Percentiles rank a stretch among this genome's conserved stretches.
Conservation (phyloP, 2,329 filamentous ascomycete genomes). For the Phyllosticta citrichinensis region DNA sequence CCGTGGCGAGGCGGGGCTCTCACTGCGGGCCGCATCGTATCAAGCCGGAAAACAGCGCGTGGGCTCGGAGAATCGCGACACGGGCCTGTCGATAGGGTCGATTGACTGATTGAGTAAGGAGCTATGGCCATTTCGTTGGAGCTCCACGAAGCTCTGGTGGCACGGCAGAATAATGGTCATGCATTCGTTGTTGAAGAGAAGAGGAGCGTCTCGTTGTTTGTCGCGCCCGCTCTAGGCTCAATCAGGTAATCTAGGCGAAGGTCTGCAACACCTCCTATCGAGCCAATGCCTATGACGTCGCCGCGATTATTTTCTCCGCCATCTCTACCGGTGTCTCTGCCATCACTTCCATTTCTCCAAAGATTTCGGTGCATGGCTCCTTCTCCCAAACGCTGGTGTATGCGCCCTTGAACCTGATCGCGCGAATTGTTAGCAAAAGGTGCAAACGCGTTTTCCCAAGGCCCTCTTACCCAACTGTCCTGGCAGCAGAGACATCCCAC, state of each 20-base stretch:
- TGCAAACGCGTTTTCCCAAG: background rate
- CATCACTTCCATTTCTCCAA: conserved; percentile 43
- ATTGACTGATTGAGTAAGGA: background rate
- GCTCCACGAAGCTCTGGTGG: background rate
- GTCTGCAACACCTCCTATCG: too few relatives aligned
- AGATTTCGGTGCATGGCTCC: conserved; percentile 41
- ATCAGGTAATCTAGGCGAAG: too few relatives aligned
- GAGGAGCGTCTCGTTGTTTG: too few relatives aligned
- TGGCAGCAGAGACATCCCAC: conserved; percentile 45
- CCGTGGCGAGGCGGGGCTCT: background rate
- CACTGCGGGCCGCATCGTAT: conserved; percentile 8
- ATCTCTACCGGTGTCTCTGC: conserved; percentile 38
- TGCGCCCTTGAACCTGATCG: conserved; percentile 35
- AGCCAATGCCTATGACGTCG: conserved; percentile 3
- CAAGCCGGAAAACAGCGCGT: conserved; percentile 3
- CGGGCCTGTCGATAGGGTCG: conserved; percentile 1
- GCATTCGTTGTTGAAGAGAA: too few relatives aligned
- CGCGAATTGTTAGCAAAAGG: conserved; percentile 16
- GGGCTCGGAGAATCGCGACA: conserved; percentile 7
- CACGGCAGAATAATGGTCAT: background rate
- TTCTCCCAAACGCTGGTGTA: conserved; percentile 46
- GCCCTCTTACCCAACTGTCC: conserved; percentile 30
- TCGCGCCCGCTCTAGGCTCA: too few relatives aligned
- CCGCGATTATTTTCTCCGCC: conserved; percentile 31
- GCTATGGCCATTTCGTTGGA: conserved; percentile 1